Percentiles rank a stretch among this genome's conserved stretches.
phyloP scores from a whole-genome alignment of 352 stramenopile species.

The Albugo candida region DNA sequence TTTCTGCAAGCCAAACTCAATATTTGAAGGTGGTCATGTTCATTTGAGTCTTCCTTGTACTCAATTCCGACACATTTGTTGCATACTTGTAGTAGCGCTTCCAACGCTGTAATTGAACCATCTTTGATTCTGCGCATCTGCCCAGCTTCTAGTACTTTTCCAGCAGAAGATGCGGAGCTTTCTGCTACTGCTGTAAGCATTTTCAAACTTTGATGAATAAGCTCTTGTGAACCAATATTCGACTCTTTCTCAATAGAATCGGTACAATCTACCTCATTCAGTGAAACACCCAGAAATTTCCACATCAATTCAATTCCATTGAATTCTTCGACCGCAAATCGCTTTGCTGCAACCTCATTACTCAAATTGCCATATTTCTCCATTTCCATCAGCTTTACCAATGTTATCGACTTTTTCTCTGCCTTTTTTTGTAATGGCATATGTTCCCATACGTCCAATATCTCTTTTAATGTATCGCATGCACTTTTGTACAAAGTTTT shows the following conservation, averaged over 20 bases:
- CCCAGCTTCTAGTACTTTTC: too few relatives aligned
- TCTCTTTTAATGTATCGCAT: slow-evolving; percentile 10
- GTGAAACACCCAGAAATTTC: slow-evolving; percentile 1
- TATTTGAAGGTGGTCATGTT: slow-evolving; percentile 15
- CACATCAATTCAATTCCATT: slow-evolving; percentile 1
- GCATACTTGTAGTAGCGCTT: too few relatives aligned
- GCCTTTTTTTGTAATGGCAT: slow-evolving; percentile 66
- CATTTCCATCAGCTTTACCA: not conserved
- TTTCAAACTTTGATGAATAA: too few relatives aligned
- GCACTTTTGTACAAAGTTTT: slow-evolving; percentile 14
- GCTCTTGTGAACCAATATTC: too few relatives aligned
- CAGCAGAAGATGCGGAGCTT: too few relatives aligned
- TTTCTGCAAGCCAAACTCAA: slow-evolving; percentile 1
- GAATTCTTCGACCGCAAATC: slow-evolving; percentile 1
- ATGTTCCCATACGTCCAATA: slow-evolving; percentile 30
- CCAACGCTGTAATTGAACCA: too few relatives aligned
- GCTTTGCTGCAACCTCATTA: slow-evolving; percentile 1
- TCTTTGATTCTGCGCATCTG: too few relatives aligned
- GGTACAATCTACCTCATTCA: not conserved
- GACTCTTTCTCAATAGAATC: not conserved
- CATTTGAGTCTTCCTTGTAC: slow-evolving; percentile 25
- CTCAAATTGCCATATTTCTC: too few relatives aligned
- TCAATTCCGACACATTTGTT: slow-evolving; percentile 19
- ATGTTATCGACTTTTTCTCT: slow-evolving; percentile 27
- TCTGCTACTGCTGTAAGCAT: too few relatives aligned